Percentiles rank a stretch among this genome's conserved stretches.
These are phyloP conservation scores for Fusarium tanahbumbuense DNA, from an alignment of 2,329 filamentous ascomycete genomes.

Conservation along the genomic window DNA sequence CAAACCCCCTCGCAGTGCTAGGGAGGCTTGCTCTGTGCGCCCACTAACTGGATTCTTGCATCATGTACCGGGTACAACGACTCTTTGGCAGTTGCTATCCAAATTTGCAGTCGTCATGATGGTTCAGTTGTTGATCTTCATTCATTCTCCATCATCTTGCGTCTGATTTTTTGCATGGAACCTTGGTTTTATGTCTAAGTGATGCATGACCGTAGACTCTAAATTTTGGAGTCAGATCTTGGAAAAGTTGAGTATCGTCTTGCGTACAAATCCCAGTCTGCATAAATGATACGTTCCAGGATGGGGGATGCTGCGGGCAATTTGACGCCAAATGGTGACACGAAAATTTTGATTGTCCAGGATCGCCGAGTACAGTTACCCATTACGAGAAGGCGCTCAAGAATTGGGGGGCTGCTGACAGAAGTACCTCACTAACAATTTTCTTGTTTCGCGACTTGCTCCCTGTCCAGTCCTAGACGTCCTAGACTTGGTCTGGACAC, in stretches of 20 bases:
- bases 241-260: neutral
- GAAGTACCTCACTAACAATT: constrained; percentile 57
- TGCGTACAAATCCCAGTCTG: constrained; percentile 9
- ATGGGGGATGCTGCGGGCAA: constrained; percentile 27
- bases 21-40: constrained; percentile 49
- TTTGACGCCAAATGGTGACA: constrained; percentile 43
- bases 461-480: constrained; percentile 1
- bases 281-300: constrained; percentile 39
- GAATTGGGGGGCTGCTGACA: constrained; percentile 29
- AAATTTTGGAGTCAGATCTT: neutral
- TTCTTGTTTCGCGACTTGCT: constrained; percentile 24
- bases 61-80: constrained; percentile 43
- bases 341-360: constrained; percentile 49
- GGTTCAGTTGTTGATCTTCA: constrained; percentile 14
- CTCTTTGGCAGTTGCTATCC: constrained; percentile 11
- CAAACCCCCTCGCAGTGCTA: constrained; percentile 38
- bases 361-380: constrained; percentile 48
- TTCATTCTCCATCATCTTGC: constrained; percentile 11
- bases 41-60: constrained; percentile 48
- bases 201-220: neutral
- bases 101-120: constrained; percentile 23
- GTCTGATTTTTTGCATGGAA: neutral
- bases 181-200: neutral
- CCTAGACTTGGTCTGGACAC: constrained; percentile 12
- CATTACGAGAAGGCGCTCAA: constrained; percentile 44